Conservation (phyloP, 306 rosid genomes). For the Cyamopsis tetragonoloba region DNA sequence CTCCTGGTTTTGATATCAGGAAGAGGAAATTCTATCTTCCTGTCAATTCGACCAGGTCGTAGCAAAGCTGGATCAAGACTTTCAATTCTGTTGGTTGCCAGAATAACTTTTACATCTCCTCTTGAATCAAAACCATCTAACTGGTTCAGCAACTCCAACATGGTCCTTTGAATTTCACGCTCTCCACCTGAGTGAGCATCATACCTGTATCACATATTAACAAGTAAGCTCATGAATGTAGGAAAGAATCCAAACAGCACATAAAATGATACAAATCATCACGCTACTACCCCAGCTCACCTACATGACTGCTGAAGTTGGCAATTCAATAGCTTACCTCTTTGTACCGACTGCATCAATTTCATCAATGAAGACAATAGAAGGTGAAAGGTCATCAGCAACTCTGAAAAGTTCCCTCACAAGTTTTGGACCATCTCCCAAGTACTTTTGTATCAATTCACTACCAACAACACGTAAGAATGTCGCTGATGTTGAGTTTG, state of each 20-base stretch:
- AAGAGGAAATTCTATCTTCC: constrained; percentile 94
- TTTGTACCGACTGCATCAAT: constrained; percentile 95
- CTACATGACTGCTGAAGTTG: neutral
- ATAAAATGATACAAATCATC: neutral
- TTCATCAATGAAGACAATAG: constrained; percentile 97
- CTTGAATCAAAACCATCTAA: constrained; percentile 97
- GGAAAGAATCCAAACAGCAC: neutral
- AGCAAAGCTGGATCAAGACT: constrained; percentile 98
- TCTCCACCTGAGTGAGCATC: constrained; percentile 99
- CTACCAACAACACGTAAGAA: constrained; percentile 99
- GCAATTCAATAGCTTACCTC: constrained; percentile 51
- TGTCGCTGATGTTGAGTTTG: constrained; percentile 97
- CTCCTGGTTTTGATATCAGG: constrained; percentile 98
- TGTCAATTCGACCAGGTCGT: constrained; percentile 94
- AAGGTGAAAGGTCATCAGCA: constrained; percentile 95
- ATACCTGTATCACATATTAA: constrained; percentile 48
- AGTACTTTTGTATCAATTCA: constrained; percentile 90
- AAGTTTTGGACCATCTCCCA: constrained; percentile 98
- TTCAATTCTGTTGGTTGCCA: constrained; percentile 92
- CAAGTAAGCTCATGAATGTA: constrained; percentile 8
- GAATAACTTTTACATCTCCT: constrained; percentile 96
- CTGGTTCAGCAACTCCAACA: constrained; percentile 90
- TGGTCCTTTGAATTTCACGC: constrained; percentile 93
- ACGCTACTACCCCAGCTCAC: neutral
- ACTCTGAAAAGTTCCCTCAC: constrained; percentile 98